Evolutionary conservation across 495 filamentous ascomycete species (phyloP).

Genomic region (Penicillium lagena): DNA sequence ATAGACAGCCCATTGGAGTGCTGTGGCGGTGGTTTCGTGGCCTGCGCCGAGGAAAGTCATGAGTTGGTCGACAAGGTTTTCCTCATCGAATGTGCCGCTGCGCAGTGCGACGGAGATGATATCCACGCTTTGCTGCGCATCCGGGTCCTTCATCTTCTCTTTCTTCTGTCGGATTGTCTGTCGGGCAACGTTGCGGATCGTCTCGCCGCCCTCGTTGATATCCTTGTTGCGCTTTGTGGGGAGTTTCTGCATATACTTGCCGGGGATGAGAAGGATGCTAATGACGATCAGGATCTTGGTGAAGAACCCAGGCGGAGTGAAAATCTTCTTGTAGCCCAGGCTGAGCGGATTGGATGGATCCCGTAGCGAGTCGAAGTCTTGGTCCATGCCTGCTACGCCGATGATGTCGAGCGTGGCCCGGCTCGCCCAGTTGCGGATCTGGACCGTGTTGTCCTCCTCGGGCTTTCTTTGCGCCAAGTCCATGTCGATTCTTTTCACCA

Average conservation of each 20-base stretch:
- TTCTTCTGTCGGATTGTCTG: slow-evolving; percentile 66
- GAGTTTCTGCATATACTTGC: slow-evolving; percentile 31
- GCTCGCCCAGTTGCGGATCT: slow-evolving; percentile 58
- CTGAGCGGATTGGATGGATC: slow-evolving; percentile 59
- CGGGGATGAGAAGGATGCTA: slow-evolving; percentile 32
- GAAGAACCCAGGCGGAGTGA: slow-evolving; percentile 11
- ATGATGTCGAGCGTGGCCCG: slow-evolving; percentile 86
- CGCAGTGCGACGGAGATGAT: slow-evolving; percentile 79
- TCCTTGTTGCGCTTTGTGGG: slow-evolving; percentile 64
- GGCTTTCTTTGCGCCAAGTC: slow-evolving; percentile 17
- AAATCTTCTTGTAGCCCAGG: slow-evolving; percentile 52
- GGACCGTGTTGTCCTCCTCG: slow-evolving; percentile 34
- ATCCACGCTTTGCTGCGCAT: slow-evolving; percentile 48
- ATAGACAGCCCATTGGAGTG: slow-evolving; percentile 56
- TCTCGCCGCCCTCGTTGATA: slow-evolving; percentile 43
- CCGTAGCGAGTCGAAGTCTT: slow-evolving; percentile 69
- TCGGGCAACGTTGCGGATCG: slow-evolving; percentile 57
- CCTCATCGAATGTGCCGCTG: slow-evolving; percentile 67
- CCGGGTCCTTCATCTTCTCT: slow-evolving; percentile 44
- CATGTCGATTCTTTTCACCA: slow-evolving; percentile 37
- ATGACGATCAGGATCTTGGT: slow-evolving; percentile 32
- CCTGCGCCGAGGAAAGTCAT: slow-evolving; percentile 95
- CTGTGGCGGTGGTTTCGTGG: slow-evolving; percentile 68
- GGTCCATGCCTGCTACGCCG: slow-evolving; percentile 75
- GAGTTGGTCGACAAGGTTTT: slow-evolving; percentile 79